A percentile compares a stretch with the other conserved stretches of the same genome.
Evolutionary conservation across 2,329 filamentous ascomycete genomes (phyloP).

Genomic region (Claviceps africana): DNA sequence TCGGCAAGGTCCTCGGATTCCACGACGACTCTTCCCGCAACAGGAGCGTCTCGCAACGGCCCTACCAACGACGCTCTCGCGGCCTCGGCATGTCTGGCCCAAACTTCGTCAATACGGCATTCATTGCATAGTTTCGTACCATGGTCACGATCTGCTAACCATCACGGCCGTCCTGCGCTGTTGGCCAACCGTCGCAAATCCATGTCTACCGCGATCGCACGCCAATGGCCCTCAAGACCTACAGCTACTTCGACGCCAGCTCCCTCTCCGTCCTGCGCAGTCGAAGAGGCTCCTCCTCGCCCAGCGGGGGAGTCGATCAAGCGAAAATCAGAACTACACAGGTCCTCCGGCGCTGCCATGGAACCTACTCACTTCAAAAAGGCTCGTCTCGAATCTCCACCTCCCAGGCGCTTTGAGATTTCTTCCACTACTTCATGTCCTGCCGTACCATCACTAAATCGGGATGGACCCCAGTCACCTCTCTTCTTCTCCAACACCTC

Average conservation of each 20-base stretch:
- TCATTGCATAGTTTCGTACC: constrained; percentile 1
- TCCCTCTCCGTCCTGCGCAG: not conserved
- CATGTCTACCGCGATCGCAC: not conserved
- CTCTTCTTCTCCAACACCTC: constrained; percentile 37
- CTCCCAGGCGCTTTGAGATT: constrained; percentile 31
- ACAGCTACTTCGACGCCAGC: not conserved
- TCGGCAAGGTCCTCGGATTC: not conserved
- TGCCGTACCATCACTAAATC: constrained; percentile 7
- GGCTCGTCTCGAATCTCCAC: constrained; percentile 30
- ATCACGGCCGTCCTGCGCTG: constrained; percentile 7
- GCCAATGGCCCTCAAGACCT: not conserved
- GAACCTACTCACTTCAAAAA: constrained; percentile 30
- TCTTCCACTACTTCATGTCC: constrained; percentile 15
- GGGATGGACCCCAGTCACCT: constrained; percentile 31
- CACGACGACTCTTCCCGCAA: not conserved
- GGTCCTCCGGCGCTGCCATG: constrained; percentile 16
- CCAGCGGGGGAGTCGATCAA: constrained; percentile 7
- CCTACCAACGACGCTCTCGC: constrained; percentile 2
- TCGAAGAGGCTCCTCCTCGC: constrained; percentile 1
- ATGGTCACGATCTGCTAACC: constrained; percentile 10
- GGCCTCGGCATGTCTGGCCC: constrained; percentile 1
- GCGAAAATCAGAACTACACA: constrained; percentile 12
- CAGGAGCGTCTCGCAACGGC: not conserved
- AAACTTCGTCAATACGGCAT: constrained; percentile 6
- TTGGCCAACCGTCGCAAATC: not conserved